Conservation (phyloP, 129 eudicot genomes). For the Dittrichia graveolens region DNA sequence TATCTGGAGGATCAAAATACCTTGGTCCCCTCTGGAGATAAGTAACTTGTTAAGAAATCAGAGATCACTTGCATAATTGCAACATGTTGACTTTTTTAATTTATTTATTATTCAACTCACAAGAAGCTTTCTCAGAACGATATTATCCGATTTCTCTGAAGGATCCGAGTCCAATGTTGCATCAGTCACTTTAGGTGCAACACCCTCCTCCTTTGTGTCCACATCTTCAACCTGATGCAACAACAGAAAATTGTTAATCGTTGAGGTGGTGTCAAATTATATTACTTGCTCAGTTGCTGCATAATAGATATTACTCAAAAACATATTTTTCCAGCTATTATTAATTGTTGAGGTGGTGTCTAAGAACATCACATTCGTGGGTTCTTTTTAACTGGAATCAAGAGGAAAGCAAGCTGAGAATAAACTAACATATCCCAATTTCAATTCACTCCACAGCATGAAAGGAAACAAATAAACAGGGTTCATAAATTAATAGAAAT, state of each 20-base stretch:
- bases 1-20: conserved; percentile 97
- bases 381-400: not conserved
- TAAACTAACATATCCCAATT: conserved; percentile 1
- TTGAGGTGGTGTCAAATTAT: not conserved
- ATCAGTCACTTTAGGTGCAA: conserved; percentile 35
- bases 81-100: conserved; percentile 33
- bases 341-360: not conserved
- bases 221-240: conserved; percentile 44
- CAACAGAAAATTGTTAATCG: not conserved
- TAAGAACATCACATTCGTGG: conserved; percentile 10
- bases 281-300: not conserved
- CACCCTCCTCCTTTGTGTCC: conserved; percentile 40
- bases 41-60: conserved; percentile 36
- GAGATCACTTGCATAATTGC: conserved; percentile 23
- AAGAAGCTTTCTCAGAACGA: conserved; percentile 86
- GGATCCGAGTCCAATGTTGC: conserved; percentile 40
- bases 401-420: not conserved
- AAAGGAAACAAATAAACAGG: conserved; percentile 18
- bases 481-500: not conserved
- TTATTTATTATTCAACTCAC: conserved; percentile 68
- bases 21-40: conserved; percentile 91
- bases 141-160: conserved; percentile 61
- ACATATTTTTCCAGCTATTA: not conserved
- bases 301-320: not conserved
- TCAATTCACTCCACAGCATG: not conserved